Evolutionary conservation across 306 rosid species (phyloP).

Genomic region (Quercus robur): DNA sequence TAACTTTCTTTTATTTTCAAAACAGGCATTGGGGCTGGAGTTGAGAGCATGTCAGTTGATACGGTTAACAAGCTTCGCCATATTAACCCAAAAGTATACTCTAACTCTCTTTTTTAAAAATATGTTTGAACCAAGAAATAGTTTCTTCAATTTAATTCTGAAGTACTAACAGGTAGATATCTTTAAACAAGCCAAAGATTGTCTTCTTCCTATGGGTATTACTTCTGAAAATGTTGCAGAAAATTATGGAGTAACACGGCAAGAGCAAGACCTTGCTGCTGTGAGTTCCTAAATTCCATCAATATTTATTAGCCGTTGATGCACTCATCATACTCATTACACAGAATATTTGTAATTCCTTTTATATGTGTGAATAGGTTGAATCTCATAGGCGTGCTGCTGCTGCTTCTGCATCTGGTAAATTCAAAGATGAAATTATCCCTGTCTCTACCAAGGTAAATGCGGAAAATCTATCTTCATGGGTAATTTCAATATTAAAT

Average conservation of each 20-base stretch:
- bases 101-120: not conserved
- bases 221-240: slow-evolving; percentile 93
- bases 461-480: slow-evolving; percentile 11
- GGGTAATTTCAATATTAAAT: not conserved
- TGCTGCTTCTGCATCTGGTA: slow-evolving; percentile 74
- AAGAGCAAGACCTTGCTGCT: slow-evolving; percentile 91
- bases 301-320: slow-evolving; percentile 5
- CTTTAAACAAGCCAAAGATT: slow-evolving; percentile 75
- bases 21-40: slow-evolving; percentile 86
- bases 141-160: slow-evolving; percentile 9
- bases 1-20: slow-evolving; percentile 14
- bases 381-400: slow-evolving; percentile 91
- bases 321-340: not conserved
- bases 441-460: slow-evolving; percentile 82
- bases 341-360: not conserved
- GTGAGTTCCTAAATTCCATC: slow-evolving; percentile 46
- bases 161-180: slow-evolving; percentile 37
- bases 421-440: slow-evolving; percentile 85
- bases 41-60: slow-evolving; percentile 72
- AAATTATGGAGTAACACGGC: slow-evolving; percentile 72
- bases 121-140: not conserved
- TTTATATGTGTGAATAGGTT: slow-evolving; percentile 42
- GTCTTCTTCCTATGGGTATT: slow-evolving; percentile 89
- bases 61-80: slow-evolving; percentile 19
- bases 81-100: slow-evolving; percentile 59